These are phyloP conservation scores for Rehmannia glutinosa DNA, from an alignment of 257 asterid species.

Conservation along the genomic window DNA sequence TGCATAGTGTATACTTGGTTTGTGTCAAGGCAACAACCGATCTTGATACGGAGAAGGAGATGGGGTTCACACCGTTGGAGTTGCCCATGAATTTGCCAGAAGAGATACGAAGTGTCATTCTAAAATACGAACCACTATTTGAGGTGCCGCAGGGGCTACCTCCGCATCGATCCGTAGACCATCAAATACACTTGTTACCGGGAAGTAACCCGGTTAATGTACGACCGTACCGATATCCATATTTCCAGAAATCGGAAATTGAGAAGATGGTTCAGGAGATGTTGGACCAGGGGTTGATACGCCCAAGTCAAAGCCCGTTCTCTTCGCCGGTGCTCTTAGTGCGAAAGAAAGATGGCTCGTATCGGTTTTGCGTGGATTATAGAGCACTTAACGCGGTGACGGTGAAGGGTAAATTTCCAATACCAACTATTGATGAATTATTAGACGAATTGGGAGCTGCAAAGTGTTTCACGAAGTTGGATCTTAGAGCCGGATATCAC, in stretches of 20 bases:
- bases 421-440: neutral
- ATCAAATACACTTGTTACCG: neutral
- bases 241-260: neutral
- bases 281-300: neutral
- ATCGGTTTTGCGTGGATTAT: too few species aligned
- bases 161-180: neutral
- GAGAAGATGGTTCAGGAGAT: neutral
- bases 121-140: neutral
- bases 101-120: neutral
- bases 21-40: too few species aligned
- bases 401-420: neutral
- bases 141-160: neutral
- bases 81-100: neutral
- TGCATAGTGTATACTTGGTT: too few species aligned
- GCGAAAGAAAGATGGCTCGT: too few species aligned
- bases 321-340: too few species aligned
- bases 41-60: too few species aligned
- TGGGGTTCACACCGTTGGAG: neutral
- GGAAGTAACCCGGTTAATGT: neutral
- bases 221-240: neutral
- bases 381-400: neutral
- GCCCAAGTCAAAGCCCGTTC: neutral
- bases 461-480: neutral
- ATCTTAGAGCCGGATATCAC: neutral
- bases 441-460: neutral